phyloP scores from a whole-genome alignment of 768 basidiomycete species.

The Leccinum broughii region DNA sequence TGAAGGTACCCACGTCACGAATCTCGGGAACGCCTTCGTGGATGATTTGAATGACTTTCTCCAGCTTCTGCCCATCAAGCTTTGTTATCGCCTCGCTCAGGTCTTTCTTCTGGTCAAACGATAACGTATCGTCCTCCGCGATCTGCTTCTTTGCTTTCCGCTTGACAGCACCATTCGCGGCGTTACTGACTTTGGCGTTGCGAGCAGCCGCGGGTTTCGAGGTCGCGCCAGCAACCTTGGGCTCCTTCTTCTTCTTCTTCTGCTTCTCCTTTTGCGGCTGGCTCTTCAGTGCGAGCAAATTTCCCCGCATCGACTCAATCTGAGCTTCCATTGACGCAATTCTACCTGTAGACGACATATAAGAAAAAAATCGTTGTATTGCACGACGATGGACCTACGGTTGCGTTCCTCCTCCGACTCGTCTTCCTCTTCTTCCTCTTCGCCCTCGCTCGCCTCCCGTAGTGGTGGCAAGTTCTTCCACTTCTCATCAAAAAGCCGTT shows the following conservation, averaged over 20 bases:
- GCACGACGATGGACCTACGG: conserved; percentile 45
- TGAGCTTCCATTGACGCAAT: conserved; percentile 80
- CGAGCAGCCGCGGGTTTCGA: conserved; percentile 58
- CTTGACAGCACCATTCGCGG: conserved; percentile 49
- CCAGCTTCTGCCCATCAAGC: conserved; percentile 80
- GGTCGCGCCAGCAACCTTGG: conserved; percentile 56
- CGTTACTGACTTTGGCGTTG: conserved; percentile 41
- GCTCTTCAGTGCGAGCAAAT: conserved; percentile 62
- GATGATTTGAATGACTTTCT: conserved; percentile 93
- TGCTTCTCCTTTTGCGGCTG: conserved; percentile 55
- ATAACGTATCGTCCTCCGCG: conserved; percentile 78
- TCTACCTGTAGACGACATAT: conserved; percentile 47
- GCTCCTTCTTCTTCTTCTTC: conserved; percentile 72
- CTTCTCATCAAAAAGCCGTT: conserved; percentile 88
- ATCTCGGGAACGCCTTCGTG: conserved; percentile 93
- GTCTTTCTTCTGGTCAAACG: conserved; percentile 98
- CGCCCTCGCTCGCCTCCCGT: conserved; percentile 53
- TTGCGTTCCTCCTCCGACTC: conserved; percentile 67
- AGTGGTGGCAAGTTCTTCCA: conserved; percentile 78
- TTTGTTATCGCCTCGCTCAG: conserved; percentile 90
- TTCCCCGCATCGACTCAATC: conserved; percentile 74
- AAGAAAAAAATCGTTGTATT: conserved; percentile 6
- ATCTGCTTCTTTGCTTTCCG: conserved; percentile 64
- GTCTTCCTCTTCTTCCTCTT: conserved; percentile 63
- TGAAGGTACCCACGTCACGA: conserved; percentile 70